phyloP scores from a whole-genome alignment of 352 stramenopile species.

The Pilasporangium apinafurcum region DNA sequence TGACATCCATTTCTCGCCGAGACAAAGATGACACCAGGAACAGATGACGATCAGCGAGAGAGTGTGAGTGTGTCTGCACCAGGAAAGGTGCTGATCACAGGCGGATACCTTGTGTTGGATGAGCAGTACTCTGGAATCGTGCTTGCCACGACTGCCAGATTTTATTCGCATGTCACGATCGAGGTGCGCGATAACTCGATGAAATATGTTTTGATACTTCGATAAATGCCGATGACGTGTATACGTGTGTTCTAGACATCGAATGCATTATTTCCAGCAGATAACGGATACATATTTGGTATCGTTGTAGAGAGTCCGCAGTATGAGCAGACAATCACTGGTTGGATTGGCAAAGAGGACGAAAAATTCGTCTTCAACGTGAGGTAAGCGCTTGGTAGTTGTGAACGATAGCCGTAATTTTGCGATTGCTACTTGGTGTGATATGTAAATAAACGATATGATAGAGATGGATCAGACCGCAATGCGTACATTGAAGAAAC shows the following conservation, averaged over 20 bases:
- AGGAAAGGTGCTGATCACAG: slow-evolving; percentile 95
- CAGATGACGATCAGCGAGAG: not conserved
- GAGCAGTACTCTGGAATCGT: slow-evolving; percentile 87
- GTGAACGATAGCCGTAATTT: too few species aligned
- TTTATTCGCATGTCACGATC: slow-evolving; percentile 81
- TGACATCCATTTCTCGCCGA: too few species aligned
- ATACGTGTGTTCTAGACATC: too few species aligned
- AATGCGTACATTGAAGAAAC: slow-evolving; percentile 93
- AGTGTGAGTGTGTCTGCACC: slow-evolving; percentile 86
- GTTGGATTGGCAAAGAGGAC: slow-evolving; percentile 12
- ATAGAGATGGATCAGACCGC: slow-evolving; percentile 28
- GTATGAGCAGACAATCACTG: slow-evolving; percentile 66
- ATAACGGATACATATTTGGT: slow-evolving; percentile 8
- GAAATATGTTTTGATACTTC: not conserved
- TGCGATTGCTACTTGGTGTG: too few species aligned
- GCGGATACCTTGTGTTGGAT: slow-evolving; percentile 95
- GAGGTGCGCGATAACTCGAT: not conserved
- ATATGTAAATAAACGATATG: not conserved
- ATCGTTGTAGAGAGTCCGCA: slow-evolving; percentile 87
- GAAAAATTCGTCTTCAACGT: slow-evolving; percentile 21
- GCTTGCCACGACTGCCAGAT: slow-evolving; percentile 88
- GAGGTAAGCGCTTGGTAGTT: slow-evolving; percentile 8
- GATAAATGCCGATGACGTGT: not conserved
- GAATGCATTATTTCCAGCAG: too few species aligned
- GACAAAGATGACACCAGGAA: too few species aligned